A percentile compares a stretch with the other conserved stretches of the same genome.
phyloP scores from a whole-genome alignment of 139 green algal genomes.

The Deuterostichococcus epilithicus region DNA sequence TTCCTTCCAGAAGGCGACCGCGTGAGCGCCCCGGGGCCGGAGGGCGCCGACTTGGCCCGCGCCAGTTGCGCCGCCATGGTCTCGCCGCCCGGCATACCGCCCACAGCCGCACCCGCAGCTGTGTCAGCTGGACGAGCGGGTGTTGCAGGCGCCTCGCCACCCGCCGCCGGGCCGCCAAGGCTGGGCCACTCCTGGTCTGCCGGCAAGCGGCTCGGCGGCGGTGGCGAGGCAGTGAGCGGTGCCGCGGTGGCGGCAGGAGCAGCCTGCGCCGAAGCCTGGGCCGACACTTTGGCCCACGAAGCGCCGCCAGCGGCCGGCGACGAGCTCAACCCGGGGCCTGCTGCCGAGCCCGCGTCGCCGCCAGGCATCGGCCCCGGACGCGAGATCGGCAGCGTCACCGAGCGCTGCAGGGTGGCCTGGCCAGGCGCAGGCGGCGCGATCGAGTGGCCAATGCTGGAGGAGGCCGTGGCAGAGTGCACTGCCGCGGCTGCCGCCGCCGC shows the following conservation, averaged over 20 bases:
- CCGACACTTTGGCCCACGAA: conserved; percentile 3
- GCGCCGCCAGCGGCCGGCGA: neutral
- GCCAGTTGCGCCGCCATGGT: conserved; percentile 46
- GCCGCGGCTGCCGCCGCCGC: neutral
- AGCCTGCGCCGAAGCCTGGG: neutral
- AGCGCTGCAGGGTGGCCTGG: neutral
- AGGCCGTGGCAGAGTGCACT: neutral
- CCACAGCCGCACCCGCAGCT: neutral
- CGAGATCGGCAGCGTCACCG: neutral
- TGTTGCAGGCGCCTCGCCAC: neutral
- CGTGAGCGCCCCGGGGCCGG: neutral
- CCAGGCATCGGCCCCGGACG: neutral
- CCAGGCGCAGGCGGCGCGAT: neutral
- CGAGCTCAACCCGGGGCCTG: no score
- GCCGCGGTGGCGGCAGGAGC: neutral
- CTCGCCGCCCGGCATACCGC: neutral
- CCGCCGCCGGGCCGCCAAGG: neutral
- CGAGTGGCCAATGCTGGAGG: neutral
- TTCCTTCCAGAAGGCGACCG: conserved; percentile 19
- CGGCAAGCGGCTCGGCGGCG: neutral
- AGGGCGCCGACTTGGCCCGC: conserved; percentile 4
- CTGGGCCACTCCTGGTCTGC: conserved; percentile 27
- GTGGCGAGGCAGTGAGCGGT: neutral
- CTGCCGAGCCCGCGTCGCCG: neutral
- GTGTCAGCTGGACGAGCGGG: no score